A percentile compares a stretch with the other conserved stretches of the same genome.
Conservation (phyloP, 1,139 yeast species). For the Protomyces lactucae-debilis region DNA sequence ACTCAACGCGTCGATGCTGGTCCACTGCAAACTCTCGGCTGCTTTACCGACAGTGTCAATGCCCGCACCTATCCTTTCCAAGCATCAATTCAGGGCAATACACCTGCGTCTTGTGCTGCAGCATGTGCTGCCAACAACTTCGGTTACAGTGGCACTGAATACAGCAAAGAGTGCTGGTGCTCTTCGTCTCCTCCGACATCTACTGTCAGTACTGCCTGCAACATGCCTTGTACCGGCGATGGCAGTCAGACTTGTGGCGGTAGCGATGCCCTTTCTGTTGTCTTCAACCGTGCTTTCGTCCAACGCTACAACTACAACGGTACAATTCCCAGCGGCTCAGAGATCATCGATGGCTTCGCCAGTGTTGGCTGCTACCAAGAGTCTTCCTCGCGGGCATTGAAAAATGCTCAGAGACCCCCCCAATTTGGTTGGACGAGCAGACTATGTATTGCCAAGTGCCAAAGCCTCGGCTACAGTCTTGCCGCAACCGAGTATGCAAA, state of each 20-base stretch:
- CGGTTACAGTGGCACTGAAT: not conserved
- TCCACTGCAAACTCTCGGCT: not conserved
- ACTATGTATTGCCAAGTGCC: not conserved
- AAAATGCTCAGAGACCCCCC: not conserved
- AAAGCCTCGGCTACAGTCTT: not conserved
- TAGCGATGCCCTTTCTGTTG: conserved; percentile 1
- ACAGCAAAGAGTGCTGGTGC: not conserved
- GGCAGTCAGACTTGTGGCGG: not conserved
- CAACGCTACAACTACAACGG: not conserved
- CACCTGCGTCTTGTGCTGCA: not conserved
- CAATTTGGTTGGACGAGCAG: not conserved
- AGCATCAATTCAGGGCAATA: not conserved
- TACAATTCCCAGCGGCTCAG: not conserved
- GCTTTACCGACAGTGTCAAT: not conserved
- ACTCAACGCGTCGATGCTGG: not conserved
- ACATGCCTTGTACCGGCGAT: conserved; percentile 6
- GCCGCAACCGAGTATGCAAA: not conserved
- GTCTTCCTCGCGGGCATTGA: not conserved
- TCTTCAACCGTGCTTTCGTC: not conserved
- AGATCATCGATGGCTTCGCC: not conserved
- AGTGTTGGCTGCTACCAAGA: not conserved
- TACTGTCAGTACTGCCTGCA: not conserved
- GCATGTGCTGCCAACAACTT: not conserved
- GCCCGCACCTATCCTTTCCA: not conserved
- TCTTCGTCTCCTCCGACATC: not conserved